phyloP scores from a whole-genome alignment of 2,329 filamentous ascomycete genomes.

The Alternaria triticina region DNA sequence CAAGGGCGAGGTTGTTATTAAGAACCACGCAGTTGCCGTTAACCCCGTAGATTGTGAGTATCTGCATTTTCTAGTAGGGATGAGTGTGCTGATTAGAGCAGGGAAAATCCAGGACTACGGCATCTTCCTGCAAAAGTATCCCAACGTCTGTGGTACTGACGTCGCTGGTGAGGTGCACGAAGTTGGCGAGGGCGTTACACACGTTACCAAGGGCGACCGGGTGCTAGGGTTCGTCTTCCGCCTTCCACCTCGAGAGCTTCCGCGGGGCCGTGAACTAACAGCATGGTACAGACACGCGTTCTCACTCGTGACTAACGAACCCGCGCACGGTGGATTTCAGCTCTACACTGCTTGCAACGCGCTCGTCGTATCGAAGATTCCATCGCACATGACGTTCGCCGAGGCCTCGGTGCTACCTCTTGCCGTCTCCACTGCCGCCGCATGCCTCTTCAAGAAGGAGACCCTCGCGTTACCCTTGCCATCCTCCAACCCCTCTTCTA shows the following conservation, averaged over 20 bases:
- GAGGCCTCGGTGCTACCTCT: conserved; percentile 53
- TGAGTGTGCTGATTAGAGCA: conserved; percentile 13
- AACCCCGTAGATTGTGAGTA: conserved; percentile 42
- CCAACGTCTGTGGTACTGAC: conserved; percentile 50
- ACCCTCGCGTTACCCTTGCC: conserved; percentile 51
- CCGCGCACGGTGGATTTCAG: conserved; percentile 42
- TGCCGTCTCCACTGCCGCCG: conserved; percentile 52
- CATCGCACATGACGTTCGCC: conserved; percentile 46
- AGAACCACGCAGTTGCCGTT: conserved; percentile 42
- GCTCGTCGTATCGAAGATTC: conserved; percentile 47
- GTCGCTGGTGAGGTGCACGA: conserved; percentile 56
- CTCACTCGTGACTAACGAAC: conserved; percentile 29
- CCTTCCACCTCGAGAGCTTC: background rate
- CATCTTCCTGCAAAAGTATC: conserved; percentile 44
- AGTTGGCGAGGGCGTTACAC: conserved; percentile 54
- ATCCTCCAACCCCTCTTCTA: conserved; percentile 35
- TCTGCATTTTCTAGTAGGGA: background rate
- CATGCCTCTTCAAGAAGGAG: conserved; percentile 51
- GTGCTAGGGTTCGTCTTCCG: conserved; percentile 47
- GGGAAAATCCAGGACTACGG: conserved; percentile 45
- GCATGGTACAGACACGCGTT: conserved; percentile 29
- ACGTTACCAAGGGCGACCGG: conserved; percentile 54
- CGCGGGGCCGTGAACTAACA: background rate
- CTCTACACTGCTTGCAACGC: conserved; percentile 41
- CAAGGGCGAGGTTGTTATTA: conserved; percentile 42